phyloP scores from a whole-genome alignment of 73 alveolate genomes.

The Uronychia binucleata region DNA sequence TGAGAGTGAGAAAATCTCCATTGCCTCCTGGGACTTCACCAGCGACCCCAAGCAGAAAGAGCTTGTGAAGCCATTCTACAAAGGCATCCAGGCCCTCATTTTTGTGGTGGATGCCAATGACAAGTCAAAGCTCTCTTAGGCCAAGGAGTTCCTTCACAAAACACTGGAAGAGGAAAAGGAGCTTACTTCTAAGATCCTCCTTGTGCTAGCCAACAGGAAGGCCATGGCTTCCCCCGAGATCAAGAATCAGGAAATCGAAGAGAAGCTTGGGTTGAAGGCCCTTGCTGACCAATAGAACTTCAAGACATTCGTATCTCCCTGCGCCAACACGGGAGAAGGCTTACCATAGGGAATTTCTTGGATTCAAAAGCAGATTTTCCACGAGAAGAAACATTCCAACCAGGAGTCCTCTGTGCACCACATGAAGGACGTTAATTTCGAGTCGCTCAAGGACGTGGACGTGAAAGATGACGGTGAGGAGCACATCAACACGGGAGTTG shows the following conservation, averaged over 20 bases:
- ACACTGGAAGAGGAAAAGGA: not conserved
- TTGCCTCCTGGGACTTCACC: not conserved
- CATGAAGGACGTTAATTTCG: not conserved
- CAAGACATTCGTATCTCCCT: not conserved
- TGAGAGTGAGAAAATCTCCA: not conserved
- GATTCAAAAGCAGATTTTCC: not conserved
- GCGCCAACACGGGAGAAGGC: not conserved
- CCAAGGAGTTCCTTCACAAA: not conserved
- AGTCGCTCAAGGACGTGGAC: not conserved
- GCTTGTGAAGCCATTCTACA: not conserved
- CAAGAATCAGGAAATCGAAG: not conserved
- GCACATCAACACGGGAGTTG: not conserved
- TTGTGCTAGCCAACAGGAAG: not conserved
- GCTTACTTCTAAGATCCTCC: not conserved
- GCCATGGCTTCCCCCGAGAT: not conserved
- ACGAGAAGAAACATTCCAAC: not conserved
- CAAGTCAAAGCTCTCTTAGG: not conserved
- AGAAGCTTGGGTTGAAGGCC: not conserved
- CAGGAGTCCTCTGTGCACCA: not conserved
- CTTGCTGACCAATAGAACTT: not conserved
- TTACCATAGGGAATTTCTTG: not conserved
- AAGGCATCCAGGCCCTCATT: not conserved
- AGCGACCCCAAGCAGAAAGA: not conserved
- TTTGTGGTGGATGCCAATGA: not conserved
- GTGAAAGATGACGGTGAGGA: not conserved